Evolutionary conservation across 176 grass and related monocot species (phyloP), one percentile per base, ranked within the genome.

Genomic region (Paspalum notatum): DNA sequence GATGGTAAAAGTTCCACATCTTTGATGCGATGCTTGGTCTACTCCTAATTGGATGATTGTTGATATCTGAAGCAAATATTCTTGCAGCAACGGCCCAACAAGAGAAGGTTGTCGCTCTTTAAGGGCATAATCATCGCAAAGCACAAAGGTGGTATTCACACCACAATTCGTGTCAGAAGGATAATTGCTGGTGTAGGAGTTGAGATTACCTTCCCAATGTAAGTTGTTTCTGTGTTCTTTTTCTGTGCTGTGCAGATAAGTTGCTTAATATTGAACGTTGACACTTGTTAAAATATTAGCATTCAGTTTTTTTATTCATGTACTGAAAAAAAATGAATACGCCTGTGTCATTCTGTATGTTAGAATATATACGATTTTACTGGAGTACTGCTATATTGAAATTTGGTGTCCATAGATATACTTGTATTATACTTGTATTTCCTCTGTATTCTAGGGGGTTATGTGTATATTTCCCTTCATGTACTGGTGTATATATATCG

Each of bases 61-160:
- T 80, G 26, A 79, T 53, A 26, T 72, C 22, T 26, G 49, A 62
- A 80, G 48, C 15, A 39, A 78, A 75, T 66, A 49, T 72, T 60
- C 9, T 39, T 85, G 54, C 83, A 96, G 97, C 80, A 91, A 99
- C 88, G 88, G 55, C 90, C 93, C 39, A 99, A 99, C 79, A 95
- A 94, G 79, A 94, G 92, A 85, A 90, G 97, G 75, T 83, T 93
- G 51, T 92, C 97, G 0, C 86, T 93, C 42, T 99, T 93, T 62
- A 99, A 96, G 81, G 97, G 97, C 22, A 96, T 99, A 77, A 94
- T 99, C 63, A 99, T 99, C 41, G 86, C 97, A 21, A 99, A 99
- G 68, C 91, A 91, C 68, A 99, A 91, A 76, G 85, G 63, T 22
- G 97, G 97, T 63, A 69, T 99, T 81, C 97, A 99, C 80, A 99